phyloP scores from a whole-genome alignment of 176 grass and related monocot genomes.

The Otatea glauca region DNA sequence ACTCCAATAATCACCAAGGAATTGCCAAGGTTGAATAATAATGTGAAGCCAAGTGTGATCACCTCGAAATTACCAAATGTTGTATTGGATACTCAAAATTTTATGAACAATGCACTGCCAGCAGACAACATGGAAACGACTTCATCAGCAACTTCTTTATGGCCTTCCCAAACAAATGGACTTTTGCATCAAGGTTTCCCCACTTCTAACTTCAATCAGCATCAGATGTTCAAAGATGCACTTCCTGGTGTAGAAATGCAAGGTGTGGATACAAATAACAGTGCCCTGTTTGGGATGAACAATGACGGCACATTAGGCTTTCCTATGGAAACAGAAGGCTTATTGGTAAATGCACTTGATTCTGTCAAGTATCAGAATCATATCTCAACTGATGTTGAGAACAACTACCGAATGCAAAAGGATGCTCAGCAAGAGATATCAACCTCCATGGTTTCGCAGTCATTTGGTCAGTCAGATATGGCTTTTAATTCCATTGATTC shows the following conservation, averaged over 20 bases:
- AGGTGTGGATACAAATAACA: slow-evolving; percentile 69
- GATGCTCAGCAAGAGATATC: slow-evolving; percentile 91
- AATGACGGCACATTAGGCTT: slow-evolving; percentile 70
- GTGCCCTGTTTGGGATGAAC: slow-evolving; percentile 81
- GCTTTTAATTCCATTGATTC: slow-evolving; percentile 98
- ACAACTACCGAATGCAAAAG: slow-evolving; percentile 68
- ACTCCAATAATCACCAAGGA: slow-evolving; percentile 54
- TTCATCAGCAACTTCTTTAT: slow-evolving; percentile 93
- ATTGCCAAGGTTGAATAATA: slow-evolving; percentile 56
- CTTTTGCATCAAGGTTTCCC: slow-evolving; percentile 75
- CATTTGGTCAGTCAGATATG: slow-evolving; percentile 90
- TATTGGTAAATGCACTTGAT: slow-evolving; percentile 75
- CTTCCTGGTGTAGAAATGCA: slow-evolving; percentile 72
- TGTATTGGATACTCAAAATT: slow-evolving; percentile 58
- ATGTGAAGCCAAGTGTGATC: slow-evolving; percentile 56
- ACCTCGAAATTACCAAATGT: slow-evolving; percentile 62
- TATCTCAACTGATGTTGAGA: slow-evolving; percentile 68
- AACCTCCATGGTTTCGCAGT: slow-evolving; percentile 97
- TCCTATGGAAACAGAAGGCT: slow-evolving; percentile 67
- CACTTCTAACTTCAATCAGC: slow-evolving; percentile 65
- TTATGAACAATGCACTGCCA: slow-evolving; percentile 64
- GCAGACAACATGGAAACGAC: slow-evolving; percentile 81
- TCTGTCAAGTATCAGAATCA: slow-evolving; percentile 73
- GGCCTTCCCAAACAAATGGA: slow-evolving; percentile 74
- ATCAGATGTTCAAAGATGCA: slow-evolving; percentile 68